Base-by-base conservation (phyloP, 352 stramenopile species). In the Hyaloperonospora arabidopsidis region DNA sequence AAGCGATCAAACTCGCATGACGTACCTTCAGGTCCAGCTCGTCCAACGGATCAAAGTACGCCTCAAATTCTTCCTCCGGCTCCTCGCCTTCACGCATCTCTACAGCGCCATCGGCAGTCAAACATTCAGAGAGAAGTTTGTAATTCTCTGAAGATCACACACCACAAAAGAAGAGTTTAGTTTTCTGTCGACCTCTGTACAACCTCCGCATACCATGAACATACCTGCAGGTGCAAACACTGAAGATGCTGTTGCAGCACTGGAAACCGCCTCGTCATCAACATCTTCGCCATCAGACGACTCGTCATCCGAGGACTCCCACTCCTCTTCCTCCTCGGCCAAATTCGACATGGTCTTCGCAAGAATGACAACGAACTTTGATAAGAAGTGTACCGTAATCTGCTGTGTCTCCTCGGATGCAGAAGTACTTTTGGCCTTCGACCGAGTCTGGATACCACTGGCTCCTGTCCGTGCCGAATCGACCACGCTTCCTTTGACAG, bases 1-100 rank as follows among this genome's bases (percentile, higher is more conserved):
- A 56, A 21, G 36, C 13, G 55, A n/a, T n/a, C n/a, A 46, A 45
- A 14, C 7, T n/a, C n/a, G 15, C 14, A 49, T 10, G n/a, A 12
- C 22, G 22, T 63, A 90, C 78, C 75, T 88, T 91, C 17, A 91
- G 62, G 23, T 89, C 76, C 13, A 91, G 59, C 3, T 91, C 81
- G 49, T 86, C 89, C 18, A 91, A 60, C 15, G 81, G 76, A 45
- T 91, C 81, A 49, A 91, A 89, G 40, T 87, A 76, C 0, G 81
- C 78, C 49, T 91, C 81, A 52, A 91, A 86, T 44, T 86, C 80
- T 55, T 91, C 76, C 43, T 91, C 78, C 1, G 73, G 61, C 23
- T 84, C 74, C 46, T 79, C 76, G 28, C 62, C 70, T 43, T 74
- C 67, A 34, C 70, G 65, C 23, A 66, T 52, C 12, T 74, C 69